Evolutionary conservation across 306 rosid genomes (phyloP), one percentile per base, ranked within the genome.

Genomic region (Begonia loranthoides): DNA sequence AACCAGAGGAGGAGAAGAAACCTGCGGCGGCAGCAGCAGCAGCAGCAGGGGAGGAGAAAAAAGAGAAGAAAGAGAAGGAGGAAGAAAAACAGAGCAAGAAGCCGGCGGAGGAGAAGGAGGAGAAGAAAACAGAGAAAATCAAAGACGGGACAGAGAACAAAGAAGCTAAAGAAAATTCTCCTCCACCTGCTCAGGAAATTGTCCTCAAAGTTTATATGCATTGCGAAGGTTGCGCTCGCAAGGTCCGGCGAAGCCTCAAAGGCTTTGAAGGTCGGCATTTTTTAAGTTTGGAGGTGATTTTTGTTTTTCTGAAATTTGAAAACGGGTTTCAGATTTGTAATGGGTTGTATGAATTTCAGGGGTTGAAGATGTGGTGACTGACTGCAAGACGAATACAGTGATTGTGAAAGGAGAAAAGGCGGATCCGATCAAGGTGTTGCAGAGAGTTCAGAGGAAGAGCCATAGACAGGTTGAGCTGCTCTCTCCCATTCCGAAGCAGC

Each of bases 171-270:
- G 64, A 59, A 12, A 15, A 50, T 14, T 12, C 21, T 40, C 73
- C 77, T 4, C 72, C 82, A 2, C 78, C 88, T 4, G 77, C 87
- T 9, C 67, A 76, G 13, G 95, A 89, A 33, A 74, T 89, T 21
- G 73, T 85, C 40, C 97, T 89, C 24, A 79, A 65, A 60, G 97
- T 85, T 12, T 85, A 62, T 76, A 89, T 89, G 97, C 97, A 89
- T 80, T 89, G 97, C 46, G 94, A 89, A 66, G 97, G 97, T 6
- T 89, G 97, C 56, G 97, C 97, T 12, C 85, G 94, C 15, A 89
- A 85, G 68, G 97, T 89, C 59, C 82, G 86, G 48, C 76, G 90
- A 4, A 73, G 94, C 13, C 95, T 89, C 47, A 79, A 70, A 62
- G 94, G 84, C 8, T 89, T 85, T 59, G 73, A 75, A 76, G 97